Base-by-base conservation (phyloP, 164 flowering plant species). In the Brasenia schreberi region DNA sequence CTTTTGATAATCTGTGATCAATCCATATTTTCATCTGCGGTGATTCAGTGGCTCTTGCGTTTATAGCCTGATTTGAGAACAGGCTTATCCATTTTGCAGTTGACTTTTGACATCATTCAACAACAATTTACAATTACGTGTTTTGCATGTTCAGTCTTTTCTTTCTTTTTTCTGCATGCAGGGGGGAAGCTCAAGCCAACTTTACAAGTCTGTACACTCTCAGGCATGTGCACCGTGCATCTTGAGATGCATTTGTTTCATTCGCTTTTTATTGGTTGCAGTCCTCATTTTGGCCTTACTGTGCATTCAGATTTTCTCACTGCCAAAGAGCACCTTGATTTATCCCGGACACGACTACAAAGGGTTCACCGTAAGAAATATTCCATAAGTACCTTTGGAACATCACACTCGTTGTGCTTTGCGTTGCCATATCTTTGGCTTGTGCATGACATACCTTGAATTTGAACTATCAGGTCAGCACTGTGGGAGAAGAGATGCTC, bases 271-370 rank as follows among this genome's bases (percentile, higher is more conserved):
- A 9, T 49, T 49, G 56, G 56, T 9, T 49, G 56, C 10, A 14
- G 10, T 49, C 14, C 56, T 49, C 56, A 49, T 49, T 49, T 14
- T 49, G 56, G 16, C 10, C 56, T 49, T 14, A 49, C 16, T 49
- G 19, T 71, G 68, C 60, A 17, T 19, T 58, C 91, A 89, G 97
- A 91, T 94, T 61, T 91, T 94, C 71, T 81, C 96, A 59, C 73
- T 94, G 85, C 97, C 96, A 4, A 80, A 87, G 74, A 90, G 89
- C 44, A 91, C 99, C 49, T 64, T 91, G 64, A 42, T 94, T 19
- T 91, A 85, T 74, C 99, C 99, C 66, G 97, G 90, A 73, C 99
- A 94, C 81, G 97, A 94, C 72, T 94, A 94, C 81, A 87, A 80
- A 68, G 99, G 99, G 61, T 89, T 85, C 78, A 74, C 86, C 17